Evolutionary conservation across 2,329 filamentous ascomycete species (phyloP), one percentile per base, ranked within the genome.

Genomic region (Sphaerulina musiva): DNA sequence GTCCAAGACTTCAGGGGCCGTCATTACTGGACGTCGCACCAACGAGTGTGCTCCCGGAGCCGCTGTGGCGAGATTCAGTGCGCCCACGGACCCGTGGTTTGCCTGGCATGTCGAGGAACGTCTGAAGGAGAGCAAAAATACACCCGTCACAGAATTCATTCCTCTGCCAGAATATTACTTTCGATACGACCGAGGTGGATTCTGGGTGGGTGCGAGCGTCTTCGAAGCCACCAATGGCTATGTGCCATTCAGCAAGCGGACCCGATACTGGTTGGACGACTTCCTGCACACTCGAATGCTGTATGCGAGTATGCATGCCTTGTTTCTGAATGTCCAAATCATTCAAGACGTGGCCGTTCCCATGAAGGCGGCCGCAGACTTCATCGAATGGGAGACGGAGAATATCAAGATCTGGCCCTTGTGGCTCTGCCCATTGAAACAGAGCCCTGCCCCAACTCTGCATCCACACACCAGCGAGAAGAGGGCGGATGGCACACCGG

Each of bases 151-250:
- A 50, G 82, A 86, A 54, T 79, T 79, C 54, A 76, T 87, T 1
- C 83, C 83, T 0, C 61, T 87, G 0, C 70, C 72, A 2, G 84
- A 87, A 63, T 87, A 87, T 68, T 78, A 87, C 55, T 87, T 87
- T 69, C 80, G 84, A 12, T 87, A 85, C 70, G 83, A 87, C 66
- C 78, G 84, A 36, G 84, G 83, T 45, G 82, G 79, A 2, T 87
- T 87, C 70, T 87, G 84, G 84, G 80, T 80, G 3, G 84, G 80
- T 8, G 72, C 71, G 20, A 80, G 82, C 54, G 80, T 82, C 2
- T 86, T 84, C 69, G 68, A 72, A 17, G 87, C 34, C 6, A 38
- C 34, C 34, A 38, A 86, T 69, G 86, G 86, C 68, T 64, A 77
- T 32, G 79, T 77, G 1, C 83, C 84, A 0, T 86, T 86, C 69